phyloP scores from a whole-genome alignment of 306 rosid species.

The Citrullus colocynthis region DNA sequence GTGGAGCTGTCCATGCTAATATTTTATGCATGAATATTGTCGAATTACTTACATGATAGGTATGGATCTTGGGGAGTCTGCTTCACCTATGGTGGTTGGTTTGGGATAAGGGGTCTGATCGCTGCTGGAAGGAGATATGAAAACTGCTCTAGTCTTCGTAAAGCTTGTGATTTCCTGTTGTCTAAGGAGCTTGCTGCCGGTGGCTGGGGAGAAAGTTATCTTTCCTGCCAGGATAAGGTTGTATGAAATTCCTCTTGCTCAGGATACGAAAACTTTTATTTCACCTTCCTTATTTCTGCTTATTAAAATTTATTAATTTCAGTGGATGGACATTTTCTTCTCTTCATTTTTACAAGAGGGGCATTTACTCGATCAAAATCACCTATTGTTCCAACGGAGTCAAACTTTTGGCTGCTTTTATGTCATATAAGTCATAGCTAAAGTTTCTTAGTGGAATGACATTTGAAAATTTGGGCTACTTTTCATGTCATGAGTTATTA shows the following conservation, averaged over 20 bases:
- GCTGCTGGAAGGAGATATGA: conserved; percentile 27
- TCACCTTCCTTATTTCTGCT: not conserved
- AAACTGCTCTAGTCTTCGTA: conserved; percentile 15
- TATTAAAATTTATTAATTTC: not conserved
- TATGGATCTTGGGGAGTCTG: conserved; percentile 33
- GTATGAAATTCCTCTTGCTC: not conserved
- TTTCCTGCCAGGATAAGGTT: conserved; percentile 29
- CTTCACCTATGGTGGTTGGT: conserved; percentile 35
- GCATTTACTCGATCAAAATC: not conserved
- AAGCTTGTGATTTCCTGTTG: conserved; percentile 24
- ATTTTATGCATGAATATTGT: not conserved
- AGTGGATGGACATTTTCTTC: not conserved
- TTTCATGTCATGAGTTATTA: not conserved
- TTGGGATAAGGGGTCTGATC: conserved; percentile 24
- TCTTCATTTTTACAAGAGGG: not conserved
- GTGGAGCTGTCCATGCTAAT: not conserved
- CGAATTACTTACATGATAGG: conserved; percentile 11
- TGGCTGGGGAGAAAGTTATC: conserved; percentile 34
- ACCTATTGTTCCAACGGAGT: not conserved
- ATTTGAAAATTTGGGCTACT: not conserved
- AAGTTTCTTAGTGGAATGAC: not conserved
- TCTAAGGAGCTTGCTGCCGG: conserved; percentile 26
- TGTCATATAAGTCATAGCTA: not conserved
- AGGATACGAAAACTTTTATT: not conserved
- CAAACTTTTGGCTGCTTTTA: not conserved